These are phyloP conservation scores for Candida pseudofarinosa DNA, from an alignment of 805 yeast species.

Conservation along the genomic window DNA sequence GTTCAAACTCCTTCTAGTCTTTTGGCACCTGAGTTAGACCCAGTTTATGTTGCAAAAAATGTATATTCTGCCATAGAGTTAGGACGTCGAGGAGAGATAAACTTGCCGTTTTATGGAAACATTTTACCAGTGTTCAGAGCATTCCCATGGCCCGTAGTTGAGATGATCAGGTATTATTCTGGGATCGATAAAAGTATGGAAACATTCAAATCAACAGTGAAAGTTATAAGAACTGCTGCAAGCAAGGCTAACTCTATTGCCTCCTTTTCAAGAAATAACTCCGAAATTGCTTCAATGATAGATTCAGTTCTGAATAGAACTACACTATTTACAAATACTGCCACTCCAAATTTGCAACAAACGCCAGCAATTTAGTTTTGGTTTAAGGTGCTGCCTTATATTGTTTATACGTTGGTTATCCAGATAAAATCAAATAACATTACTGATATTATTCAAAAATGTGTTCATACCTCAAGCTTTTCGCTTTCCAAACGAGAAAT, in stretches of 20 bases:
- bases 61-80: slow-evolving; percentile 53
- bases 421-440: too few species aligned
- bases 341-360: background rate
- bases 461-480: slow-evolving; percentile 1
- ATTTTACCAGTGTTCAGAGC: slow-evolving; percentile 68
- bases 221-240: slow-evolving; percentile 8
- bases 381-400: too few species aligned
- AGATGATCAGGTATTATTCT: slow-evolving; percentile 50
- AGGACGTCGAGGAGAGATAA: slow-evolving; percentile 67
- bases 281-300: slow-evolving; percentile 1
- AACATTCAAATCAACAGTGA: slow-evolving; percentile 13
- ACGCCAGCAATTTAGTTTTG: background rate
- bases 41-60: slow-evolving; percentile 56
- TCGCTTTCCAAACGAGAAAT: slow-evolving; percentile 7
- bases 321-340: background rate
- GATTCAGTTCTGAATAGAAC: background rate
- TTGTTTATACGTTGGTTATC: too few species aligned
- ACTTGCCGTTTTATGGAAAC: slow-evolving; percentile 72
- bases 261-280: slow-evolving; percentile 1
- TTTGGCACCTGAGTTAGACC: slow-evolving; percentile 81
- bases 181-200: slow-evolving; percentile 62
- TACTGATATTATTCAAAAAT: too few species aligned
- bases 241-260: slow-evolving; percentile 11
- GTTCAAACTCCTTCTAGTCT: slow-evolving; percentile 69
- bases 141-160: slow-evolving; percentile 66